These are phyloP conservation scores for Erodium chrysanthum DNA, from an alignment of 441 rosid species.

Conservation along the genomic window DNA sequence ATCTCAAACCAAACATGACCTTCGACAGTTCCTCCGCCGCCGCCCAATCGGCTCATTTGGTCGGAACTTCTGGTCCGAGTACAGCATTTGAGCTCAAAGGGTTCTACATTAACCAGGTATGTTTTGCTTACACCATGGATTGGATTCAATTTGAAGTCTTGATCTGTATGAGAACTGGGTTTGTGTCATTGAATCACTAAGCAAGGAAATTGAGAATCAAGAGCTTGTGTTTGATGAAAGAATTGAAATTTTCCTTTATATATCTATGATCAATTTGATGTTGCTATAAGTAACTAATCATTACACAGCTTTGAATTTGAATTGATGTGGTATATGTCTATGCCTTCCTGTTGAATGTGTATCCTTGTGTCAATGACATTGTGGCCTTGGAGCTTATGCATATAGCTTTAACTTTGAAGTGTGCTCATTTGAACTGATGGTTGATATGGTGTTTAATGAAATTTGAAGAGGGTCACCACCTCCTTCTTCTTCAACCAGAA, in stretches of 20 bases:
- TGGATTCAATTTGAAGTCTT: background rate
- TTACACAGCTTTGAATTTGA: background rate
- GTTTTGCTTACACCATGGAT: background rate
- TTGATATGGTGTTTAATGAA: conserved; percentile 42
- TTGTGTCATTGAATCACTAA: background rate
- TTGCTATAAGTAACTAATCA: background rate
- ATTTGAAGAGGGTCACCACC: conserved; percentile 55
- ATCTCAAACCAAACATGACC: too few relatives aligned
- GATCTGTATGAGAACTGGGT: background rate
- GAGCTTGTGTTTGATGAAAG: background rate
- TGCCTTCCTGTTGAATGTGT: conserved; percentile 1
- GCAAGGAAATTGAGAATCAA: background rate
- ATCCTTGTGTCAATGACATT: background rate
- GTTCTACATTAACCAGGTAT: background rate
- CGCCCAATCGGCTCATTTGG: background rate
- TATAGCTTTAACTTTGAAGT: conserved; percentile 6
- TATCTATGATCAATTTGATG: background rate
- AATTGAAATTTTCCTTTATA: background rate
- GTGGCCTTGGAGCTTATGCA: background rate
- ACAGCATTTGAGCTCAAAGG: background rate
- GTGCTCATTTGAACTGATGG: conserved; percentile 8
- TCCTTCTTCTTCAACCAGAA: conserved; percentile 47
- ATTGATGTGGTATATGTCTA: background rate
- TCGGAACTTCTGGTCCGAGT: background rate
- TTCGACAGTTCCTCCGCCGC: too few relatives aligned